Percentiles rank a stretch among this genome's conserved stretches.
Evolutionary conservation across 75 land plant genomes (phyloP).

Genomic region (Pinus albicaulis): DNA sequence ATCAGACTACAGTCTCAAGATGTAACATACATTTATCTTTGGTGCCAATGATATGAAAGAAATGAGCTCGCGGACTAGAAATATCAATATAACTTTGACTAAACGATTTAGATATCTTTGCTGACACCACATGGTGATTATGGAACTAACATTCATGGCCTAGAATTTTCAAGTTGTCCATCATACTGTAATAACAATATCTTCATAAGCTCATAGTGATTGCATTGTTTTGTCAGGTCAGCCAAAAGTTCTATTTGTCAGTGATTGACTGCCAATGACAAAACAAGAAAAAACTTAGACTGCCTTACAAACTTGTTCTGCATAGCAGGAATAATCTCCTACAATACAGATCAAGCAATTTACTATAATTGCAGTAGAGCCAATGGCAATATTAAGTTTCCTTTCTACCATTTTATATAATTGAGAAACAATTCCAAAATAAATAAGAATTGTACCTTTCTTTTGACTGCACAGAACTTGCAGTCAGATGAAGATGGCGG

Average conservation of each 20-base stretch:
- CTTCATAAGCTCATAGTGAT: neutral
- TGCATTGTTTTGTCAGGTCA: neutral
- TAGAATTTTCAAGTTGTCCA: too few relatives aligned
- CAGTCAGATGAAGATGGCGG: conserved; percentile 92
- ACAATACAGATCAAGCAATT: neutral
- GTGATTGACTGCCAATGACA: neutral
- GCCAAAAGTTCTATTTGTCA: neutral
- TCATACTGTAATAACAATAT: too few relatives aligned
- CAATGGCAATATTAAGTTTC: neutral
- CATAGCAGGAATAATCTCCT: neutral
- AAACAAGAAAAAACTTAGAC: neutral
- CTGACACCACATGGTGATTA: too few relatives aligned
- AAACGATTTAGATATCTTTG: too few relatives aligned
- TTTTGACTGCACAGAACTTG: conserved; percentile 87
- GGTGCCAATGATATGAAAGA: too few relatives aligned
- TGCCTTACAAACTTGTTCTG: neutral
- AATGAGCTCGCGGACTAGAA: too few relatives aligned
- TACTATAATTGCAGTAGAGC: neutral
- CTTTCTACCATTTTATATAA: neutral
- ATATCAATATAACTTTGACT: too few relatives aligned
- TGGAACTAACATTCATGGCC: too few relatives aligned
- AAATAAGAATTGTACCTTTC: conserved; percentile 57
- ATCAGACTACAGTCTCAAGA: too few relatives aligned
- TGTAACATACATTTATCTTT: too few relatives aligned
- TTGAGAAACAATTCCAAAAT: neutral